Base-by-base conservation (phyloP, 2,329 filamentous ascomycete species). In the Pseudopithomyces chartarum region DNA sequence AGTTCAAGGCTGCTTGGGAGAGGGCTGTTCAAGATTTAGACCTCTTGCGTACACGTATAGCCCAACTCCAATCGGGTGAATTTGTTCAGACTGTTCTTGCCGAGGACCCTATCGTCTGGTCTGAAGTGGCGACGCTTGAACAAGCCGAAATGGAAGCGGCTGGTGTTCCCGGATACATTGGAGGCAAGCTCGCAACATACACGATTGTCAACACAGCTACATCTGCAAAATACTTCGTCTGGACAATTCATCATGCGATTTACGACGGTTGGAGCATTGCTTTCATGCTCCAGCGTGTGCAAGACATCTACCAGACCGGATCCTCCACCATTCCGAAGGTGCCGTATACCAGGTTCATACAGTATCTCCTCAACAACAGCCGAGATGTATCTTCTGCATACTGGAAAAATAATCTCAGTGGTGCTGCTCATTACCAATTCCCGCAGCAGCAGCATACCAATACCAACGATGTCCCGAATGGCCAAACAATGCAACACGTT, bases 1-100 rank as follows among this genome's bases (percentile, higher is more conserved):
- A 69, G 26, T 80, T 83, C 69, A 81, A 79, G 57, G 61, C 69
- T 8, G 75, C 81, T 0, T 84, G 81, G 80, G 75, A 81, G 47
- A 70, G 72, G 12, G 73, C 77, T 3, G 75, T 82, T 2, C 63
- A 76, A 7, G 77, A 79, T 34, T 67, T 79, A 23, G 78, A 80
- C 29, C 81, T 84, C 17, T 70, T 84, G 11, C 76, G 82, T 11
- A 84, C 82, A 22, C 76, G 81, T 8, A 63, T 74, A 32, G 58
- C 67, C 8, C 68, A 73, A 42, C 59, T 68, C 1, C 58, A 64
- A 34, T 68, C 69, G 10, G 67, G 68, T n/a, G 13, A 43, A 0
- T 70, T 71, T 13, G 6, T 73, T 10, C 73, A 75, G 45, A 61
- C 58, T 15, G 71, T 74, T 7, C 52, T 74, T 8, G 58, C 49